Evolutionary conservation across 345 rosid genomes (phyloP).

Genomic region (Eucalyptus pumila): DNA sequence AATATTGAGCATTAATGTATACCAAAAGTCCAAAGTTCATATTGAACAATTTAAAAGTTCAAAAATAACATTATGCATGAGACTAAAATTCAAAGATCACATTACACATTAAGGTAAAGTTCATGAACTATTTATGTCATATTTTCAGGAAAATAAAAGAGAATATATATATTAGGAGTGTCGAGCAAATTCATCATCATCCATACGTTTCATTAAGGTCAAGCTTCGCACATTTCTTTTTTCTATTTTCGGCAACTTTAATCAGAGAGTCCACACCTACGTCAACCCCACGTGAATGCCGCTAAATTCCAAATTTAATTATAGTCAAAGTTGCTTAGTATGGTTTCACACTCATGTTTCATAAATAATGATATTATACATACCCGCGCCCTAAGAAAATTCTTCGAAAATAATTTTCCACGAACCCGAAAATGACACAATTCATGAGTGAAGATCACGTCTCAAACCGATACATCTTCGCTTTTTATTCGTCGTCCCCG

Average conservation of each 20-base stretch:
- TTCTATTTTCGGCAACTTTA: background rate
- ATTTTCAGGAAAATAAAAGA: too few relatives aligned
- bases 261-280: background rate
- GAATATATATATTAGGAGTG: background rate
- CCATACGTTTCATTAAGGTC: background rate
- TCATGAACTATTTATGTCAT: too few relatives aligned
- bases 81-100: rapidly evolving
- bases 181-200: background rate
- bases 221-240: background rate
- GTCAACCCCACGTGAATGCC: background rate
- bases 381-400: background rate
- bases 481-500: background rate
- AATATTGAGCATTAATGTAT: too few relatives aligned
- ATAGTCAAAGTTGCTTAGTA: background rate
- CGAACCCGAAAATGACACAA: background rate
- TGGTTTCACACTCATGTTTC: background rate
- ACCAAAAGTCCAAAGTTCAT: too few relatives aligned
- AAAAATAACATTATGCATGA: too few relatives aligned
- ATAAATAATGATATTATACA: background rate
- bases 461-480: background rate
- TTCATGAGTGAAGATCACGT: background rate
- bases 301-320: background rate
- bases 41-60: too few relatives aligned
- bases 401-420: background rate
- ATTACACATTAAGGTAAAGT: rapidly evolving